Base-by-base conservation (phyloP, 208 protist species). In the Giardia muris region DNA sequence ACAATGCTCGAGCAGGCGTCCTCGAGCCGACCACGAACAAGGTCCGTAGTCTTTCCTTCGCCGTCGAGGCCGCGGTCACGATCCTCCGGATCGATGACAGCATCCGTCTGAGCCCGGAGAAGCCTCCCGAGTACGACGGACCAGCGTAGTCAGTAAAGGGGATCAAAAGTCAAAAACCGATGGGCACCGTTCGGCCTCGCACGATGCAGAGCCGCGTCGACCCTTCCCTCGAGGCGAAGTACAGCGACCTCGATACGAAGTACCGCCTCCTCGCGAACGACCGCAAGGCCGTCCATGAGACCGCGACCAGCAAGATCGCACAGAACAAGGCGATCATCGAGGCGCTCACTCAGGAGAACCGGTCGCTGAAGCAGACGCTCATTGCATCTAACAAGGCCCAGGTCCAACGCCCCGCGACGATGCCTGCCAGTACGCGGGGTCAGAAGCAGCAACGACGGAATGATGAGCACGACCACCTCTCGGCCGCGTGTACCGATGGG, bases 31-130 rank as follows among this genome's bases (percentile, higher is more conserved):
- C 96, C 67, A 96, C 99, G 89, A 96, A 95, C 92, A 99, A 99
- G 94, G 94, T 99, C 45, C 99, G 99, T 95, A 97, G 96, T 86
- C 96, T 99, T 67, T 96, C 98, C 95, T 99, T 99, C 94, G 98
- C 99, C 87, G 99, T 98, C 4, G 98, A 99, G 96, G 98, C 98
- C 0, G 98, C 98, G 87, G 98, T 99, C 93, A 99, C 98, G 19
- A 98, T 99, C 92, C 95, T 99, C 30, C 96, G 98, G 93, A 99
- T 99, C 89, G 99, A 99, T 95, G 98, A 99, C 94, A 96, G 97
- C 92, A 98, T 99, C 93, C 97, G 97, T 91, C 95, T 99, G 4
- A 90, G 48, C n/a, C 43, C 87, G 48, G 87, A 90, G 45, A 4
- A 90, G 44, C n/a, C 46, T 43, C 87, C 46, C n/a, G 4, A 4